These are phyloP conservation scores for Diplodia sapinea DNA, from an alignment of 2,329 filamentous ascomycete genomes.

Conservation along the genomic window DNA sequence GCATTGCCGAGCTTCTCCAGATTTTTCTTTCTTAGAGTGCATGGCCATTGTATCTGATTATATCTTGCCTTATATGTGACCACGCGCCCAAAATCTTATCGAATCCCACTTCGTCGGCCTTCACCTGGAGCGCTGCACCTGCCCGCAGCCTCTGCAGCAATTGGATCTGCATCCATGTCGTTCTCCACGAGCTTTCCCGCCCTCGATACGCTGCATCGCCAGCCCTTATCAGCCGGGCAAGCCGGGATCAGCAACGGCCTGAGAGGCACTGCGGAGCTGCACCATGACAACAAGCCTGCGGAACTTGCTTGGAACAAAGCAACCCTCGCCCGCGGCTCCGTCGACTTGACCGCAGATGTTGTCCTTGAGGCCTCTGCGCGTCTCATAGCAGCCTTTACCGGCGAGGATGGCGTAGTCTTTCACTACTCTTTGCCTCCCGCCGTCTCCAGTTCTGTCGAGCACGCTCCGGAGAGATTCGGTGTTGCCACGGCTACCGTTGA, in stretches of 20 bases:
- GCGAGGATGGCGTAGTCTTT: constrained; percentile 26
- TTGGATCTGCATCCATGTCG: constrained; percentile 26
- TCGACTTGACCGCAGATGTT: constrained; percentile 11
- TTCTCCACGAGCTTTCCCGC: constrained; percentile 28
- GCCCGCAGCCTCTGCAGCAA: constrained; percentile 15
- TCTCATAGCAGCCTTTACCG: constrained; percentile 25
- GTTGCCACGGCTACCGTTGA: constrained; percentile 10
- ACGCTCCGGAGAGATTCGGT: constrained; percentile 9
- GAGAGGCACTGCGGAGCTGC: constrained; percentile 9
- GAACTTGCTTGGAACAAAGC: constrained; percentile 20
- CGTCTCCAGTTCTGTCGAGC: neutral
- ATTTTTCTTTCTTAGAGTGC: constrained; percentile 31
- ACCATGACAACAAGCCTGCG: constrained; percentile 1
- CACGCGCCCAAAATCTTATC: constrained; percentile 19
- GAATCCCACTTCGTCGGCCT: constrained; percentile 20
- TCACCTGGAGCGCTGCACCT: neutral
- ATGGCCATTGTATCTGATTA: neutral
- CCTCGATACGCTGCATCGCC: constrained; percentile 30
- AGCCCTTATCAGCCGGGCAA: constrained; percentile 21
- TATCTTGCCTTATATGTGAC: neutral
- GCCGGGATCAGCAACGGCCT: constrained; percentile 17
- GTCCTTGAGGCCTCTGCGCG: constrained; percentile 18
- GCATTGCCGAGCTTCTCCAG: constrained; percentile 27
- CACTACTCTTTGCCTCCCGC: constrained; percentile 26
- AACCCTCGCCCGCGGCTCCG: constrained; percentile 3